These are phyloP conservation scores for Tieghemostelium lacteum DNA, from an alignment of 78 protist genomes.

Conservation along the genomic window DNA sequence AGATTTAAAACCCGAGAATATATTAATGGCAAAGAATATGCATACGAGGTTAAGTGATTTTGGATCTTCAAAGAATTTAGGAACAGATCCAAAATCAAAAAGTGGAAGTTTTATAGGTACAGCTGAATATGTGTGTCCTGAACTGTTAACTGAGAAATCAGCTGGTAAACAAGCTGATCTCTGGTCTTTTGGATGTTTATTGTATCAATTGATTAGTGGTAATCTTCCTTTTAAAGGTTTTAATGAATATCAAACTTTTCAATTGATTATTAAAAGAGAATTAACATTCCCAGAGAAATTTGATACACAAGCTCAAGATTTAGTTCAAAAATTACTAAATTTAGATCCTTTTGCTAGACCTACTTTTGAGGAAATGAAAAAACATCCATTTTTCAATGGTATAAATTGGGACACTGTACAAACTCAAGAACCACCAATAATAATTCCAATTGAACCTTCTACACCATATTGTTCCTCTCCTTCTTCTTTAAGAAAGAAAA, in stretches of 20 bases:
- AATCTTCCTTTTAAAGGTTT: constrained; percentile 79
- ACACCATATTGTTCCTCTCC: constrained; percentile 34
- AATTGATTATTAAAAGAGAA: constrained; percentile 69
- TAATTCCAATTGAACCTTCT: constrained; percentile 39
- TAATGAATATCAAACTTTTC: constrained; percentile 88
- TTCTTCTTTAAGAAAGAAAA: background rate
- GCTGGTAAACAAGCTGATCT: constrained; percentile 85
- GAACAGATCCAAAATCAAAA: constrained; percentile 3
- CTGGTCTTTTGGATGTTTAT: constrained; percentile 94
- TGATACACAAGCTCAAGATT: constrained; percentile 77
- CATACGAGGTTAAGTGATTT: constrained; percentile 87
- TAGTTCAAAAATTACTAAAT: constrained; percentile 69
- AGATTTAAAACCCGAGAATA: constrained; percentile 88
- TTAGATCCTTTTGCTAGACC: constrained; percentile 64
- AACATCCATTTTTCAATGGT: constrained; percentile 84
- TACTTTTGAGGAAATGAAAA: constrained; percentile 43
- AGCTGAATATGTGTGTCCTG: constrained; percentile 96
- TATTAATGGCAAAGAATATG: constrained; percentile 50
- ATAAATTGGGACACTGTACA: constrained; percentile 61
- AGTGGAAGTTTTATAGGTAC: constrained; percentile 80
- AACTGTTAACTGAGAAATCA: constrained; percentile 74
- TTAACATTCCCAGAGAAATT: constrained; percentile 81
- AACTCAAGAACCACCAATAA: constrained; percentile 54
- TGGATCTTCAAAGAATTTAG: constrained; percentile 76
- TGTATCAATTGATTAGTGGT: constrained; percentile 91